A percentile compares a stretch with the other conserved stretches of the same genome.
Conservation (phyloP, 129 eudicot species). For the Silybum marianum region DNA sequence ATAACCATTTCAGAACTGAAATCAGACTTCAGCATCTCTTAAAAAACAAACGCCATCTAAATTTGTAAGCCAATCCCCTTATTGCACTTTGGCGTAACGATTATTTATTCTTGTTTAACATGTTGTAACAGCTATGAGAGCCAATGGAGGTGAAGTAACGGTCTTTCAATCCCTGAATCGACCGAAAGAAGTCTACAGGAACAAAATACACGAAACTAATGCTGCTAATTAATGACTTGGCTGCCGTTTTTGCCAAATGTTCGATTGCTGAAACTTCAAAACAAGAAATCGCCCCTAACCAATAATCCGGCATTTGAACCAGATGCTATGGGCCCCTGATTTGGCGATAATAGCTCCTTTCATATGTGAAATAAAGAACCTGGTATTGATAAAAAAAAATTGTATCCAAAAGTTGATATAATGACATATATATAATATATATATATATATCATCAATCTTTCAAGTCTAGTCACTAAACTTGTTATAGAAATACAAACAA, state of each 20-base stretch:
- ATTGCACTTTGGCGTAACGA: not conserved
- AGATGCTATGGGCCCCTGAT: no score
- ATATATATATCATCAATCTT: conserved; percentile 7
- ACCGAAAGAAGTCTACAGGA: conserved; percentile 53
- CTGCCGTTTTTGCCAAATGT: no score
- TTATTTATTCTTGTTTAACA: conserved; percentile 16
- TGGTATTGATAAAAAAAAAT: not conserved
- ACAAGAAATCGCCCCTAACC: conserved; percentile 3
- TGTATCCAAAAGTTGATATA: not conserved
- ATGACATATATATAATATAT: conserved; percentile 7
- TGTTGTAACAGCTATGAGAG: conserved; percentile 58
- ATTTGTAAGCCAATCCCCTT: not conserved
- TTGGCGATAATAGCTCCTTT: not conserved
- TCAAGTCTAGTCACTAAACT: conserved; percentile 17
- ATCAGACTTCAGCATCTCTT: no score
- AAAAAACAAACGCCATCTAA: no score
- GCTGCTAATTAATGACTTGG: conserved; percentile 68
- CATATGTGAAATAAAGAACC: not conserved
- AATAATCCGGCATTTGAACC: not conserved
- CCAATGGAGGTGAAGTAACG: conserved; percentile 60
- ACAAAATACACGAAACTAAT: conserved; percentile 41
- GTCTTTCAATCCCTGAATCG: conserved; percentile 47
- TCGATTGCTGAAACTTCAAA: conserved; percentile 48
- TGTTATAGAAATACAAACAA: conserved; percentile 16
- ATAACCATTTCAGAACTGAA: no score